Base-by-base conservation (phyloP, 495 filamentous ascomycete genomes). In the Podospora pseudocomata region DNA sequence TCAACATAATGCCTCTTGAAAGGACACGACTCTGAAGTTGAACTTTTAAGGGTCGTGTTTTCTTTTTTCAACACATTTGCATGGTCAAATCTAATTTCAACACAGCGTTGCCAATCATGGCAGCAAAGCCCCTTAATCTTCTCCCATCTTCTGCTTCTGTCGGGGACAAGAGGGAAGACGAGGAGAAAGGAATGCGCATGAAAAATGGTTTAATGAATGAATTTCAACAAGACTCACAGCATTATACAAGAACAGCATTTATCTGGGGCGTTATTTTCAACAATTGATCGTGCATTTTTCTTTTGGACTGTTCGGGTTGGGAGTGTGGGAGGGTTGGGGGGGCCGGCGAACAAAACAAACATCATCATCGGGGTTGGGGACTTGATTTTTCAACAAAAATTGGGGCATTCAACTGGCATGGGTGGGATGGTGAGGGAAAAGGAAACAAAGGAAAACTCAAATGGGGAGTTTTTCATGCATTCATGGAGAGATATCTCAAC, bases 351-450 rank as follows among this genome's bases (percentile, higher is more conserved):
- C 39, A 49, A 49, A 49, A 49, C 39, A 49, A 5, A 49, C 18
- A 62, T 62, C 27, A 63, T 16, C 27, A 32, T 28, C n/a, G 61
- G 30, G 30, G 15, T 20, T 32, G 34, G 34, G 54, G 39, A 67
- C 63, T 69, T 74, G 72, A 64, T 77, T 76, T 78, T 78, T 77
- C 73, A 78, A 75, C 73, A 78, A 78, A 78, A 78, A 75, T 56
- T 23, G 34, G 18, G 63, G 19, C 30, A 56, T 64, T 44, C 68
- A 64, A 27, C 58, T 67, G 63, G 44, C 64, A 66, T 54, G 53
- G 60, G 67, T 39, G 65, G 71, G 65, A 59, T 62, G 53, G 61
- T n/a, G 34, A 27, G n/a, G 30, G 18, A 39, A 58, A 49, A 30
- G 26, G 61, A 63, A 28, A 6, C 19, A 44, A 60, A 49, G 60